Evolutionary conservation across 2,329 filamentous ascomycete species (phyloP).

Genomic region (Apiospora pterosperma): DNA sequence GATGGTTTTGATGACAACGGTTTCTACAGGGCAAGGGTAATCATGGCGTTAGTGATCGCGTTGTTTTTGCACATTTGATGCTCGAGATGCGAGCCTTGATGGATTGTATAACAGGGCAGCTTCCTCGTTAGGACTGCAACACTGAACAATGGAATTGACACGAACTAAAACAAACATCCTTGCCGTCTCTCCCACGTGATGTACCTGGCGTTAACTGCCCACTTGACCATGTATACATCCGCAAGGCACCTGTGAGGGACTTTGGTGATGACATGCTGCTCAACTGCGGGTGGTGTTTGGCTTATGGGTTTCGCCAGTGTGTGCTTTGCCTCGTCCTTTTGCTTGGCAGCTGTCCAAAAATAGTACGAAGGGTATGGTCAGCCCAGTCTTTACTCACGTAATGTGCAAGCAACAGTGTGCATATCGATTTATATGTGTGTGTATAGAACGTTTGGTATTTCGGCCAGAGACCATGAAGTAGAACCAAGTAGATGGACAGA

Average conservation of each 20-base stretch:
- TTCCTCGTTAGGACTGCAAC: conserved; percentile 22
- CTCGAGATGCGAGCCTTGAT: conserved; percentile 14
- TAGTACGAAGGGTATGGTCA: not conserved
- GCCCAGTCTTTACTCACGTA: not conserved
- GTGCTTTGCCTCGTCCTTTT: too few relatives aligned
- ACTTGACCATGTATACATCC: too few relatives aligned
- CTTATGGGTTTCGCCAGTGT: not conserved
- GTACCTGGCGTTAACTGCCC: too few relatives aligned
- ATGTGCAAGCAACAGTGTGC: not conserved
- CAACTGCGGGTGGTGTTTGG: too few relatives aligned
- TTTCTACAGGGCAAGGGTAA: conserved; percentile 35
- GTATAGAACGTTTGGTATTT: not conserved
- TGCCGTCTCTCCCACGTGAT: not conserved
- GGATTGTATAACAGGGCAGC: conserved; percentile 40
- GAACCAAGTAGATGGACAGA: not conserved
- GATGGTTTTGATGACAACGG: conserved; percentile 35
- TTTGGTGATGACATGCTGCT: too few relatives aligned
- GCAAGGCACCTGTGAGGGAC: too few relatives aligned
- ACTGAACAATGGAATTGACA: conserved; percentile 32
- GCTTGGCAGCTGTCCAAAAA: not conserved
- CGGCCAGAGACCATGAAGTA: not conserved
- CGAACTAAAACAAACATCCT: conserved; percentile 26
- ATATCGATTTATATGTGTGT: too few relatives aligned
- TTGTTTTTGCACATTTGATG: conserved; percentile 28
- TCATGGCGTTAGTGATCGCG: conserved; percentile 38